Conservation (phyloP, 257 asterid genomes). For the Salvia splendens region DNA sequence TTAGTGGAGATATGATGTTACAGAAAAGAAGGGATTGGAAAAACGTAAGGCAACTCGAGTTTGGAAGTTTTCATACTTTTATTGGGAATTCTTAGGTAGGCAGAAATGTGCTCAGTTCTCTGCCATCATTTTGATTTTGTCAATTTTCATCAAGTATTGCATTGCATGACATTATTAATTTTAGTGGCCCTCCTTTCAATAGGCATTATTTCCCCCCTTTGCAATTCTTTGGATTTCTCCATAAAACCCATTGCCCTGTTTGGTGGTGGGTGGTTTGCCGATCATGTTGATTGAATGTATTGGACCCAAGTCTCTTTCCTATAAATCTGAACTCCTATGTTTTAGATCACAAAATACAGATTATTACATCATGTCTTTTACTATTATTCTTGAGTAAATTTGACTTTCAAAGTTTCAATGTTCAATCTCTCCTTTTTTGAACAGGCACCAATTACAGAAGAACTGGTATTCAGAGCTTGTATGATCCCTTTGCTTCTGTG, state of each 20-base stretch:
- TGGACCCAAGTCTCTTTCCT: neutral
- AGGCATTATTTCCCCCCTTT: neutral
- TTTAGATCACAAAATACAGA: neutral
- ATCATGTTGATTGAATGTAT: conserved; percentile 2
- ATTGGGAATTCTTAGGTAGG: neutral
- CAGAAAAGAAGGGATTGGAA: neutral
- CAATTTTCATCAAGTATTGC: neutral
- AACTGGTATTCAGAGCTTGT: conserved; percentile 95
- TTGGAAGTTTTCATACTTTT: conserved; percentile 18
- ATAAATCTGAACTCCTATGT: conserved; percentile 6
- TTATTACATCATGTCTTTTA: neutral
- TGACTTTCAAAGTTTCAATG: conserved; percentile 18
- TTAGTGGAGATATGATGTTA: conserved; percentile 6
- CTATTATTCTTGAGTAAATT: conserved; percentile 17
- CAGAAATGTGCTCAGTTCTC: neutral
- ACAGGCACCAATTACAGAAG: conserved; percentile 97
- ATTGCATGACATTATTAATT: neutral
- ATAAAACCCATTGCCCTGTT: neutral
- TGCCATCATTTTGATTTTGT: conserved; percentile 3
- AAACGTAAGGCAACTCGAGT: neutral
- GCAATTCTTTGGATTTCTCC: neutral
- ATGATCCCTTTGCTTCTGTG: conserved; percentile 92
- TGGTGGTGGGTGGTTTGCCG: neutral
- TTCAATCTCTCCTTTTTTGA: conserved; percentile 16
- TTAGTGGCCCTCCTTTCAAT: conserved; percentile 14